phyloP scores from a whole-genome alignment of 176 grass and related monocot genomes.

The Saccharum spontaneum region DNA sequence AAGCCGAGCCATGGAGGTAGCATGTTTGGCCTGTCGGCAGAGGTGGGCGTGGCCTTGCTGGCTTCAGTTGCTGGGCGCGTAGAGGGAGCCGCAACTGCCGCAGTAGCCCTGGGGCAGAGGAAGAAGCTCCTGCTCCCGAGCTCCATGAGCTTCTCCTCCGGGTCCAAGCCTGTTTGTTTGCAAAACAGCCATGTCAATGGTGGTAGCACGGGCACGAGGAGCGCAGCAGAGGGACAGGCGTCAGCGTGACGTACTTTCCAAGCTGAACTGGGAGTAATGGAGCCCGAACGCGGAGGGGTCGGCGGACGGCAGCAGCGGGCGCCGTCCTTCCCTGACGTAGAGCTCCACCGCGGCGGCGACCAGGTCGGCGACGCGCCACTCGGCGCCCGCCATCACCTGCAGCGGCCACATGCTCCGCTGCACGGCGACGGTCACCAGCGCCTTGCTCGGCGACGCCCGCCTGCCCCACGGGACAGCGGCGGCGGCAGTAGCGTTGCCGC shows the following conservation, averaged over 20 bases:
- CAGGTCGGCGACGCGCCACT: conserved; percentile 71
- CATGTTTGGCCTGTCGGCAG: background rate
- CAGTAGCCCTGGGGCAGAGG: conserved; percentile 54
- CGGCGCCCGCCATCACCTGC: conserved; percentile 65
- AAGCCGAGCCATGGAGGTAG: conserved; percentile 31
- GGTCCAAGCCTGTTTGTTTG: conserved; percentile 52
- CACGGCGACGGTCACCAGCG: conserved; percentile 71
- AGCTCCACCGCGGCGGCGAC: conserved; percentile 44
- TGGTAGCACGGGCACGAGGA: too few relatives aligned
- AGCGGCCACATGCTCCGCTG: conserved; percentile 67
- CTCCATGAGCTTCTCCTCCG: conserved; percentile 54
- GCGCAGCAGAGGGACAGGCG: background rate
- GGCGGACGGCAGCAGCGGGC: conserved; percentile 45
- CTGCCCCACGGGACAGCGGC: conserved; percentile 11
- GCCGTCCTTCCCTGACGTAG: conserved; percentile 61
- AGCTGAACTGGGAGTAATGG: conserved; percentile 84
- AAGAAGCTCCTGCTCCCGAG: conserved; percentile 82
- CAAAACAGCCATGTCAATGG: background rate
- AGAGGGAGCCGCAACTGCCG: background rate
- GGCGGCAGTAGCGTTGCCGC: background rate
- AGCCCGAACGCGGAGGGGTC: conserved; percentile 48
- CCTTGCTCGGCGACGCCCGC: conserved; percentile 50
- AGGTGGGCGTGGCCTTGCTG: background rate
- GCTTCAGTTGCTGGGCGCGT: conserved; percentile 22
- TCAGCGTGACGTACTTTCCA: conserved; percentile 57